Evolutionary conservation across 2,329 filamentous ascomycete genomes (phyloP).

Genomic region (Fusarium haematococcum): DNA sequence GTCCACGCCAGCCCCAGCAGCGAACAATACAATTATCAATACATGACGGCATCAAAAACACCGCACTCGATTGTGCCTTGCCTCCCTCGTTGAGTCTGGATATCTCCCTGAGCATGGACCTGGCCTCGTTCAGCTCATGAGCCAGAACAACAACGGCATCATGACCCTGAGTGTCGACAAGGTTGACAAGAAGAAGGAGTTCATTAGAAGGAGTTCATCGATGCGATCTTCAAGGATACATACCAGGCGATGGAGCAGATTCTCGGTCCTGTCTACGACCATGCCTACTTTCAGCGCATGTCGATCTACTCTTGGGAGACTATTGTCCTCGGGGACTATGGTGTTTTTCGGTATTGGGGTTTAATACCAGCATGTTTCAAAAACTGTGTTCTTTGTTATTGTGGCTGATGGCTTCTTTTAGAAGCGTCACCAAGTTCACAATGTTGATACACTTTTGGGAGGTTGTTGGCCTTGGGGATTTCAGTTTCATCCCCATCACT

Average conservation of each 20-base stretch:
- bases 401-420: not conserved
- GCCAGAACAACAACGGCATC: constrained; percentile 39
- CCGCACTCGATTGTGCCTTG: constrained; percentile 27
- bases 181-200: constrained; percentile 33
- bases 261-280: constrained; percentile 28
- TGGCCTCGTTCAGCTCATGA: constrained; percentile 39
- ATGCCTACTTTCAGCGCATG: not conserved
- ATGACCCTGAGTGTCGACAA: constrained; percentile 20
- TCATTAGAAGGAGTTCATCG: constrained; percentile 26
- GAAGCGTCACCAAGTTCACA: not conserved
- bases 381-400: not conserved
- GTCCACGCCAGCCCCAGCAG: not conserved
- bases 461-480: not conserved
- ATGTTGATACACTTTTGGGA: not conserved
- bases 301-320: constrained; percentile 13
- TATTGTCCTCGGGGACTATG: not conserved
- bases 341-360: not conserved
- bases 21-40: not conserved
- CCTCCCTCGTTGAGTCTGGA: constrained; percentile 37
- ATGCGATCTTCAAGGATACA: constrained; percentile 27
- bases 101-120: constrained; percentile 41
- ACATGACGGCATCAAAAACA: not conserved
- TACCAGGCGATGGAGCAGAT: constrained; percentile 37
- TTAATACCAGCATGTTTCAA: not conserved
- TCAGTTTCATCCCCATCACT: constrained; percentile 6